Conservation (phyloP, 2,329 filamentous ascomycete species). For the Thielaviopsis populi region DNA sequence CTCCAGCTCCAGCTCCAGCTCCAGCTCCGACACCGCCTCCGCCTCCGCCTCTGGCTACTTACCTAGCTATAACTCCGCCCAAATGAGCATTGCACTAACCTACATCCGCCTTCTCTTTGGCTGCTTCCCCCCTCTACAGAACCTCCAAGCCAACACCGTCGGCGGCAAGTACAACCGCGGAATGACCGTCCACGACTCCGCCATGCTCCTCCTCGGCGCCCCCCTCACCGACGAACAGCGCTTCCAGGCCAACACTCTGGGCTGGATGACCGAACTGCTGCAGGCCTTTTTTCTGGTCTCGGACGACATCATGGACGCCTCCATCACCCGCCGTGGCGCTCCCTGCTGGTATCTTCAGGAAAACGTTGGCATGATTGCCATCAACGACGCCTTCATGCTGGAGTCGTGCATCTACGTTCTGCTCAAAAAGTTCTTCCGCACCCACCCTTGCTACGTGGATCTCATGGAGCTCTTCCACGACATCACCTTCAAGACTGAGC, state of each 20-base stretch:
- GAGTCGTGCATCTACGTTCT: slow-evolving; percentile 81
- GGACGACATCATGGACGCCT: slow-evolving; percentile 96
- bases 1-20: neutral
- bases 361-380: slow-evolving; percentile 85
- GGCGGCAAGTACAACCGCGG: slow-evolving; percentile 98
- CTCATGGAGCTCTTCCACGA: slow-evolving; percentile 95
- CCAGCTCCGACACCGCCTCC: neutral
- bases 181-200: slow-evolving; percentile 91
- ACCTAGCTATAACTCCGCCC: neutral
- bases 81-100: no score
- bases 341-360: slow-evolving; percentile 94
- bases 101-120: no score
- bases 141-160: slow-evolving; percentile 68
- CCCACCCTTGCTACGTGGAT: slow-evolving; percentile 76
- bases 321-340: slow-evolving; percentile 82
- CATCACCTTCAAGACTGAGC: slow-evolving; percentile 80
- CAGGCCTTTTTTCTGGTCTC: slow-evolving; percentile 98
- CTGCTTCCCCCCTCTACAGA: slow-evolving; percentile 37
- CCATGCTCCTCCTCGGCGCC: slow-evolving; percentile 57
- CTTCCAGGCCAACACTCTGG: slow-evolving; percentile 73
- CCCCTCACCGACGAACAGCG: slow-evolving; percentile 68
- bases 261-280: slow-evolving; percentile 95
- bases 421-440: slow-evolving; percentile 84
- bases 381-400: slow-evolving; percentile 97
- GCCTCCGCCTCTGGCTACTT: neutral